Base-by-base conservation (phyloP, 768 basidiomycete species). In the Baorangia bicolor region DNA sequence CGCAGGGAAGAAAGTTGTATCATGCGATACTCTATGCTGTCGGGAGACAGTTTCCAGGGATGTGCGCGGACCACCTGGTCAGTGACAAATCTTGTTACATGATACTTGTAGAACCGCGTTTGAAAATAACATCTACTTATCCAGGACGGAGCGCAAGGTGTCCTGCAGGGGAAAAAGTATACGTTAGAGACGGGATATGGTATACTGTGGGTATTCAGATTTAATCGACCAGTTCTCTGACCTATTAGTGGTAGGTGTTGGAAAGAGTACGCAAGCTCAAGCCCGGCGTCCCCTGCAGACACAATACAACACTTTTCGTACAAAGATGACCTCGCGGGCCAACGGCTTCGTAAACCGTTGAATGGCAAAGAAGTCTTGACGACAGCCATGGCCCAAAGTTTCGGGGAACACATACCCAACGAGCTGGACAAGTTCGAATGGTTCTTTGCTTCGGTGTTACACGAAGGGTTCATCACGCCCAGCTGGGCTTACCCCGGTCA, bases 41-140 rank as follows among this genome's bases (percentile, higher is more conserved):
- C 13, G 56, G 56, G 16, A 57, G 56, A 43, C 45, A 43, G 23
- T 48, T 57, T 43, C 56, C 51, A 10, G 56, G 45, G 25, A 49
- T 49, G 56, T 57, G 56, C 11, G 56, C 45, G 5, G 56, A 53
- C 33, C 40, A 57, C 20, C 2, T 53, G 21, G 56, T 57, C 7
- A 20, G 49, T 42, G 10, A n/a, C 14, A 39, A 13, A 1, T 28
- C 9, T 31, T 45, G 8, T 39, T 20, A 16, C 31, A 9, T 3
- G 14, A 7, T 18, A 11, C 3, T 35, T 35, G 46, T 47, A 21
- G 13, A 25, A 11, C 33, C 5, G 31, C 7, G 8, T 16, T 23
- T 14, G 23, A 34, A 38, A 27, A 9, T 14, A 18, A 27, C 50
- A 2, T 27, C 16, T 2, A 14, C 5, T 28, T 5, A 12, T 43